phyloP scores from a whole-genome alignment of 2,329 filamentous ascomycete genomes.

The Colletotrichum truncatum region DNA sequence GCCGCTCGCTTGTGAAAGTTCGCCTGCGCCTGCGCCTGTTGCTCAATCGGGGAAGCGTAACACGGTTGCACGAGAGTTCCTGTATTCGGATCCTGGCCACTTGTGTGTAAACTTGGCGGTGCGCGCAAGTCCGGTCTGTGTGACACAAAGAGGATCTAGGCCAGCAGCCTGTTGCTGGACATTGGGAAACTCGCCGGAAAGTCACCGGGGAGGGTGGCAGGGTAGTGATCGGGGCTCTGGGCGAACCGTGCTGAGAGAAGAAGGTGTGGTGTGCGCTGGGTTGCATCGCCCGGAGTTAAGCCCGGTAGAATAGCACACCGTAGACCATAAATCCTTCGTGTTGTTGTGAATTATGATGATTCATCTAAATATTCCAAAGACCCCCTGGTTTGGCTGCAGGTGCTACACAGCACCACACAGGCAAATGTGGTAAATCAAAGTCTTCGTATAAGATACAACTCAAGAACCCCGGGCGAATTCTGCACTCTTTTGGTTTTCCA shows the following conservation, averaged over 20 bases:
- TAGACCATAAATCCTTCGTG: too few relatives aligned
- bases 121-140: background rate
- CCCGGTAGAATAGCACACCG: background rate
- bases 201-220: background rate
- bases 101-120: background rate
- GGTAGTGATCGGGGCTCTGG: too few relatives aligned
- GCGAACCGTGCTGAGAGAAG: too few relatives aligned
- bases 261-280: background rate
- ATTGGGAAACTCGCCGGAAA: slow-evolving; percentile 9
- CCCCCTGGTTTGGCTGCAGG: too few relatives aligned
- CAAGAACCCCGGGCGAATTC: background rate
- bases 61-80: background rate
- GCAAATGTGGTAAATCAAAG: background rate
- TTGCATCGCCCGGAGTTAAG: slow-evolving; percentile 15
- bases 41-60: slow-evolving; percentile 2
- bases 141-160: background rate
- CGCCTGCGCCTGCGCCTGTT: slow-evolving; percentile 7
- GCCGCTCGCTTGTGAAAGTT: background rate
- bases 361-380: too few relatives aligned
- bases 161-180: background rate
- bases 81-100: background rate
- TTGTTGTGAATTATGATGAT: too few relatives aligned
- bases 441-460: background rate
- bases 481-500: background rate
- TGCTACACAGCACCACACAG: background rate